Percentiles rank a stretch among this genome's conserved stretches.
phyloP scores from a whole-genome alignment of 2,329 filamentous ascomycete species.

The Cercospora janseana region DNA sequence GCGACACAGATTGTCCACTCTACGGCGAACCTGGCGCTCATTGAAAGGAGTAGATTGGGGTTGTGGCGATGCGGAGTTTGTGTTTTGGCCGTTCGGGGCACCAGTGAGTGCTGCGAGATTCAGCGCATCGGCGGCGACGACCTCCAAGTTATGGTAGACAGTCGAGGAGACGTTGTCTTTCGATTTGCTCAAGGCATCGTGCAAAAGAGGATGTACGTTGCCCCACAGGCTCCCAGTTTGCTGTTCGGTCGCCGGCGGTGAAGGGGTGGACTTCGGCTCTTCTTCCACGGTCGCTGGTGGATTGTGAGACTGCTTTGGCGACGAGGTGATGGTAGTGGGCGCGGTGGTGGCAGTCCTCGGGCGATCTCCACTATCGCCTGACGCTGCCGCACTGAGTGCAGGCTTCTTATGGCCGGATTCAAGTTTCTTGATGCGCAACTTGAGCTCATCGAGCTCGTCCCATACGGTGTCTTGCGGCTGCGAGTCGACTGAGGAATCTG shows the following conservation, averaged over 20 bases:
- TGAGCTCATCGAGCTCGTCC: constrained; percentile 95
- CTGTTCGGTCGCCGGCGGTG: constrained; percentile 14
- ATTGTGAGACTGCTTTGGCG: constrained; percentile 63
- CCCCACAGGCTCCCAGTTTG: constrained; percentile 44
- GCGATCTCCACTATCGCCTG: constrained; percentile 71
- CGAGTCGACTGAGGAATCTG: constrained; percentile 71
- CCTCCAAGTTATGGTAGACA: constrained; percentile 76
- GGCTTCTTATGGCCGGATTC: constrained; percentile 80
- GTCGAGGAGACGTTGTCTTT: constrained; percentile 67
- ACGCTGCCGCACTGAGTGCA: constrained; percentile 77
- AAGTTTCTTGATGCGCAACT: constrained; percentile 85
- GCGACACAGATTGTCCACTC: constrained; percentile 88
- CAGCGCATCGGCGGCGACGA: constrained; percentile 77
- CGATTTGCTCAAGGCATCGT: constrained; percentile 76
- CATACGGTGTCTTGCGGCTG: constrained; percentile 90
- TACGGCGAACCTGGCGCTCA: constrained; percentile 82
- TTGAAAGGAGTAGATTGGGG: constrained; percentile 61
- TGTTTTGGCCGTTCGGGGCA: constrained; percentile 59
- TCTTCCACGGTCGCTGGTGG: constrained; percentile 48
- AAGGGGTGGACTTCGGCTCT: constrained; percentile 27
- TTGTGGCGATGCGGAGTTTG: constrained; percentile 62
- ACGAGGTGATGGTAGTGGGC: constrained; percentile 84
- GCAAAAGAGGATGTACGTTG: constrained; percentile 73
- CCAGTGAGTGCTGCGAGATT: constrained; percentile 76
- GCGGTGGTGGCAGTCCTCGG: constrained; percentile 89